These are phyloP conservation scores for Kodamaea kaohsiungensis DNA, from an alignment of 805 yeast genomes.

Conservation along the genomic window DNA sequence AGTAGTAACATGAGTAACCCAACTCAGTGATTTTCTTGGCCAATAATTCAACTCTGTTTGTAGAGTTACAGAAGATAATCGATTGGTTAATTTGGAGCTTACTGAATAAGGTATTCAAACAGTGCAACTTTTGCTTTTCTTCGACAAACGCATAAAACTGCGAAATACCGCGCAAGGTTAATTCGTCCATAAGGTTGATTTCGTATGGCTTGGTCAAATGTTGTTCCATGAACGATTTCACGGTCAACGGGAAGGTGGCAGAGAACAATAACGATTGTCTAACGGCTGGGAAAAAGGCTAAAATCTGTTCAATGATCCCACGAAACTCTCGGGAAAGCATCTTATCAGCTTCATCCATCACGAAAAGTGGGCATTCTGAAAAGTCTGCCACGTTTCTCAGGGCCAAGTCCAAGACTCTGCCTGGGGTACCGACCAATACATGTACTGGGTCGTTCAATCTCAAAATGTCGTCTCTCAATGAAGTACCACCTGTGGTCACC, in stretches of 20 bases:
- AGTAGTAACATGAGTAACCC: conserved; percentile 94
- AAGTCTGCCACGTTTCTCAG: conserved; percentile 85
- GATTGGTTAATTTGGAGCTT: conserved; percentile 95
- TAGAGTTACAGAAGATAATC: conserved; percentile 95
- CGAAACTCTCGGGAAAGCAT: conserved; percentile 91
- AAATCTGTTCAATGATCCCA: conserved; percentile 80
- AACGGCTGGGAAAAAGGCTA: conserved; percentile 68
- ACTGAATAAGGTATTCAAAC: conserved; percentile 91
- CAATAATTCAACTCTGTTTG: conserved; percentile 91
- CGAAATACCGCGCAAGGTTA: conserved; percentile 93
- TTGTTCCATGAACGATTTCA: conserved; percentile 87
- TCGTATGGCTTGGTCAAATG: conserved; percentile 92
- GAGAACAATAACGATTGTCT: conserved; percentile 84
- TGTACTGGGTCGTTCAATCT: conserved; percentile 93
- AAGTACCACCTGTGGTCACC: conserved; percentile 99
- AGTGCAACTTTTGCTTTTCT: conserved; percentile 92
- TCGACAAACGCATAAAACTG: conserved; percentile 99
- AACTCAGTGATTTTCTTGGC: conserved; percentile 96
- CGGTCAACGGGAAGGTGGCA: conserved; percentile 95
- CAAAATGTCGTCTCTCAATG: conserved; percentile 88
- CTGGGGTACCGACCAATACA: conserved; percentile 95
- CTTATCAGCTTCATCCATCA: conserved; percentile 99
- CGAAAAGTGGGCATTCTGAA: conserved; percentile 80
- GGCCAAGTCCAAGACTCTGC: conserved; percentile 93
- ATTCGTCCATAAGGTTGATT: conserved; percentile 96